These are phyloP conservation scores for Citrus trifoliata DNA, from an alignment of 345 rosid genomes.

Conservation along the genomic window DNA sequence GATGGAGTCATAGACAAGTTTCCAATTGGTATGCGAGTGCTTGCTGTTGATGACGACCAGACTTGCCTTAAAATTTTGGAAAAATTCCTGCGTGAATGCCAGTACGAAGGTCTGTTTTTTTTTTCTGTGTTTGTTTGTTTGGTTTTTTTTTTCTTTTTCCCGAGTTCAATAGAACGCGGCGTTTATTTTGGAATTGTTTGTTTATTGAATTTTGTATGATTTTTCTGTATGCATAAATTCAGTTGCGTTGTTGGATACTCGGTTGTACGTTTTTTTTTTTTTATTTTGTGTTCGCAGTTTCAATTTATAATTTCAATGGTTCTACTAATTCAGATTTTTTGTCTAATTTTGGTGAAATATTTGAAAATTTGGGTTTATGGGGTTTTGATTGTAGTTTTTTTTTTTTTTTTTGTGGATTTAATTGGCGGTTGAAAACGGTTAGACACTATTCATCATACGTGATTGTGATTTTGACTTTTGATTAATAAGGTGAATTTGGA, in stretches of 20 bases:
- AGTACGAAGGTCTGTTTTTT: constrained; percentile 48
- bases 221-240: background rate
- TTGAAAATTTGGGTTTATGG: background rate
- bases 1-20: constrained; percentile 33
- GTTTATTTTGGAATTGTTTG: background rate
- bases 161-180: background rate
- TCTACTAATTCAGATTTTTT: background rate
- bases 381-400: background rate
- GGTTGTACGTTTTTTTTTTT: background rate
- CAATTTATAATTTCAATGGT: background rate
- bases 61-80: constrained; percentile 56
- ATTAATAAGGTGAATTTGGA: background rate
- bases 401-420: background rate
- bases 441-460: constrained; percentile 7
- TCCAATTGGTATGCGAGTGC: constrained; percentile 58
- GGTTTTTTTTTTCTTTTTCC: background rate
- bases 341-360: background rate
- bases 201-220: background rate
- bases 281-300: background rate
- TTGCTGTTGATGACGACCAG: constrained; percentile 72
- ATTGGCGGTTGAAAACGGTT: constrained; percentile 1
- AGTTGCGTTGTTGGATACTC: background rate
- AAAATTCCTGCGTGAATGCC: constrained; percentile 52
- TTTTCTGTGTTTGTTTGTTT: too few species aligned
- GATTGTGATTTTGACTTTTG: constrained; percentile 1